Conservation (phyloP, 164 flowering plant genomes). For the Vitis labrusca region DNA sequence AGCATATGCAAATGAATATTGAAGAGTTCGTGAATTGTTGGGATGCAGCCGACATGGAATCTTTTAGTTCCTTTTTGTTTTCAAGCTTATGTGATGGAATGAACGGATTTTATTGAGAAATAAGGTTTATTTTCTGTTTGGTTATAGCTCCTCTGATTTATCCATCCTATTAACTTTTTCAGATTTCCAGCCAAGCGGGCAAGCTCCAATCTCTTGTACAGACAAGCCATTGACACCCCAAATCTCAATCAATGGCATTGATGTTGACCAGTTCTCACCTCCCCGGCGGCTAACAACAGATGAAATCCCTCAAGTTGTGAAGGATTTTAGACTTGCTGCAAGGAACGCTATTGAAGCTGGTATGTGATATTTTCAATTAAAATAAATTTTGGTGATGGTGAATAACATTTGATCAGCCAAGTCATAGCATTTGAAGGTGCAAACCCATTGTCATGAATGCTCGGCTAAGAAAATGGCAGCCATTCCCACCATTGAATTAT, state of each 20-base stretch:
- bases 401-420: no score
- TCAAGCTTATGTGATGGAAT: background rate
- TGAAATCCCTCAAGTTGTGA: conserved; percentile 33
- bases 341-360: conserved; percentile 24
- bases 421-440: no score
- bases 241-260: conserved; percentile 29
- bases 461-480: no score
- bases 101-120: no score
- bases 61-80: background rate
- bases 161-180: background rate
- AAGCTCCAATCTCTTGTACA: conserved; percentile 46
- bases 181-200: conserved; percentile 58
- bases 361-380: no score
- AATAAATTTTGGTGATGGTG: no score
- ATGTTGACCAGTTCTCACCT: conserved; percentile 24
- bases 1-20: no score
- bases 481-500: no score
- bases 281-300: conserved; percentile 35
- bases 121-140: no score
- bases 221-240: conserved; percentile 36
- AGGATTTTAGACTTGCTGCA: conserved; percentile 36
- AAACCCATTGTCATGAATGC: no score
- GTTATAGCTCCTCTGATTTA: background rate
- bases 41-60: background rate
- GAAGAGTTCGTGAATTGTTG: no score